Percentiles rank a stretch among this genome's conserved stretches.
Conservation (phyloP, 257 asterid species). For the Orobanche coerulescens region DNA sequence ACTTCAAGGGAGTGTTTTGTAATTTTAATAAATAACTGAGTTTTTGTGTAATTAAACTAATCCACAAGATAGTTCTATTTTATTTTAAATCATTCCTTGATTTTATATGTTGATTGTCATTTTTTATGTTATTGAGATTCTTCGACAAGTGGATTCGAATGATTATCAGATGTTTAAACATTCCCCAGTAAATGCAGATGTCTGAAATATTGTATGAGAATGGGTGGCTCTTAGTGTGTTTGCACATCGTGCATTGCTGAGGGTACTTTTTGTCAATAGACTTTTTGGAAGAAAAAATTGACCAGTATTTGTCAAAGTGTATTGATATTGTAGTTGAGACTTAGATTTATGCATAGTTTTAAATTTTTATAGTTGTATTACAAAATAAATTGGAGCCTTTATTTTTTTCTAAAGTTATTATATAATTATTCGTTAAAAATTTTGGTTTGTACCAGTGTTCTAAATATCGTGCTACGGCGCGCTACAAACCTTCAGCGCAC, state of each 20-base stretch:
- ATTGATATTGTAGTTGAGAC: not conserved
- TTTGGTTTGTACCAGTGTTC: no score
- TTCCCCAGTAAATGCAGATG: constrained; percentile 29
- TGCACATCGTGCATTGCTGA: not conserved
- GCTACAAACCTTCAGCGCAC: no score
- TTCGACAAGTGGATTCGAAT: not conserved
- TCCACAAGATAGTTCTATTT: not conserved
- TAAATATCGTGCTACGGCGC: no score
- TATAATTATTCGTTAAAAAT: no score
- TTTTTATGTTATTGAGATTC: not conserved
- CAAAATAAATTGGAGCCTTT: no score
- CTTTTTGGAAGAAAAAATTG: not conserved
- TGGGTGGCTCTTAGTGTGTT: not conserved
- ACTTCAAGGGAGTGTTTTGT: not conserved
- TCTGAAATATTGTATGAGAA: constrained; percentile 1
- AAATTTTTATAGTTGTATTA: no score
- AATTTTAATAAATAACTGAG: not conserved
- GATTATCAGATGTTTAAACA: not conserved
- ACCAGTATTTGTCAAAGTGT: not conserved
- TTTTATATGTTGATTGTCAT: no score
- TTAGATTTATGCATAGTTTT: not conserved
- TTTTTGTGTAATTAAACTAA: not conserved
- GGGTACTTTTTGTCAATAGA: constrained; percentile 5
- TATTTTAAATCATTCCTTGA: no score
- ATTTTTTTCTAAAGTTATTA: no score